Evolutionary conservation across 441 rosid genomes (phyloP).

Genomic region (Hypseocharis bilobata): DNA sequence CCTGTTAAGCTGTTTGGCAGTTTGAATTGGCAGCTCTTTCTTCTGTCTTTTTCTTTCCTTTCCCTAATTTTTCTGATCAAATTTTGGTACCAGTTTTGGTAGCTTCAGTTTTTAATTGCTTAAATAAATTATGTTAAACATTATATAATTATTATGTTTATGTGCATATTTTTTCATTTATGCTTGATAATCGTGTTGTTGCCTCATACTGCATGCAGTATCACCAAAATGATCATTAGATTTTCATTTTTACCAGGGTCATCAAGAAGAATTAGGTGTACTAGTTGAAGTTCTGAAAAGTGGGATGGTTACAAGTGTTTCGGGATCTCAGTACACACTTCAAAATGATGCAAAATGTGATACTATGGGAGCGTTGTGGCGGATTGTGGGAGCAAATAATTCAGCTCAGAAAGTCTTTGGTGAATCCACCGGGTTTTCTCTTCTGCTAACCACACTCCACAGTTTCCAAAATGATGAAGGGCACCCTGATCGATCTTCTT

Average conservation of each 20-base stretch:
- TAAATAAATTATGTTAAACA: not conserved
- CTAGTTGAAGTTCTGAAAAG: conserved; percentile 95
- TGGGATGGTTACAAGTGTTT: conserved; percentile 88
- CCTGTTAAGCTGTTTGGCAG: conserved; percentile 10
- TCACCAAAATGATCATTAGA: conserved; percentile 9
- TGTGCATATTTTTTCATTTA: not conserved
- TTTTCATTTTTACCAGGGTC: conserved; percentile 47
- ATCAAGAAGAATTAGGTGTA: conserved; percentile 84
- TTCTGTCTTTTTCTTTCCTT: not conserved
- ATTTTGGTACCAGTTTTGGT: not conserved
- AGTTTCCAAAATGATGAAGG: conserved; percentile 74
- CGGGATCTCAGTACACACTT: conserved; percentile 89
- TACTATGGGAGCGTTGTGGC: conserved; percentile 96
- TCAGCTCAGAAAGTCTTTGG: conserved; percentile 91
- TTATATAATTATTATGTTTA: not conserved
- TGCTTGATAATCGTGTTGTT: conserved; percentile 6
- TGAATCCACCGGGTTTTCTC: conserved; percentile 97
- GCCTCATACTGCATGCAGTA: conserved; percentile 6
- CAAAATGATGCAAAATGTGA: conserved; percentile 92
- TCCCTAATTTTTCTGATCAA: not conserved
- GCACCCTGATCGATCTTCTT: conserved; percentile 47
- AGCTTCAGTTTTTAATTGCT: not conserved
- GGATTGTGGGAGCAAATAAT: conserved; percentile 73
- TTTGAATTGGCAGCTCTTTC: conserved; percentile 13
- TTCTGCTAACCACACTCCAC: conserved; percentile 85